Base-by-base conservation (phyloP, 345 rosid genomes). In the Eucalyptus regnans region DNA sequence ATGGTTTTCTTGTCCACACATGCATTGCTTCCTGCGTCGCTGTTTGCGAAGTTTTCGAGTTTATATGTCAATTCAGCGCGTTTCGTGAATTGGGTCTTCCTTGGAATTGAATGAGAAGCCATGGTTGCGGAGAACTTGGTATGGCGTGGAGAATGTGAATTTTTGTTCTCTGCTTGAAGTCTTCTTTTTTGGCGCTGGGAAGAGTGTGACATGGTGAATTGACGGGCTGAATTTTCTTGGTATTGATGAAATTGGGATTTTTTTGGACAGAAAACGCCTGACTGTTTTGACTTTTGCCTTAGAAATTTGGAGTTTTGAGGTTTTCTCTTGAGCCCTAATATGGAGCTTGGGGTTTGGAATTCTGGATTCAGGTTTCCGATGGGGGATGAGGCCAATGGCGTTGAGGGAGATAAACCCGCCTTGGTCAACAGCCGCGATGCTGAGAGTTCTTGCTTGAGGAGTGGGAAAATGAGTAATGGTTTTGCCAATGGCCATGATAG, bases 381-480 rank as follows among this genome's bases (percentile, higher is more conserved):
- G 84, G 84, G 84, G 7, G 48, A 41, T 76, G 84, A 41, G 14
- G 48, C 23, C 84, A 76, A 76, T 76, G 84, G 84, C 8, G 3
- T 41, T 20, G 48, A 76, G 84, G 83, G 84, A 76, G 48, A 43
- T 41, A 76, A 41, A 37, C 83, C 84, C 7, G 84, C 43, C 48
- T 41, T 76, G 46, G 84, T 41, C 84, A 76, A 41, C 48, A 41
- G 12, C 48, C 84, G 43, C 1, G 84, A 76, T 76, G 84, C 84
- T 0, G 48, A 76, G 84, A 76, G 84, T 76, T 76, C 84, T 6
- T 76, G 87, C 43, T n/a, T 90, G 89, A 93, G 91, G 87, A 88
- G 79, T 89, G 96, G 90, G 88, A 88, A 88, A 79, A 29, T 90
- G 90, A 90, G 20, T 89, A 91, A 89, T 90, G 92, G 95, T 89